Evolutionary conservation across 2,329 filamentous ascomycete genomes (phyloP).

Genomic region (Simplicillium aogashimaense): DNA sequence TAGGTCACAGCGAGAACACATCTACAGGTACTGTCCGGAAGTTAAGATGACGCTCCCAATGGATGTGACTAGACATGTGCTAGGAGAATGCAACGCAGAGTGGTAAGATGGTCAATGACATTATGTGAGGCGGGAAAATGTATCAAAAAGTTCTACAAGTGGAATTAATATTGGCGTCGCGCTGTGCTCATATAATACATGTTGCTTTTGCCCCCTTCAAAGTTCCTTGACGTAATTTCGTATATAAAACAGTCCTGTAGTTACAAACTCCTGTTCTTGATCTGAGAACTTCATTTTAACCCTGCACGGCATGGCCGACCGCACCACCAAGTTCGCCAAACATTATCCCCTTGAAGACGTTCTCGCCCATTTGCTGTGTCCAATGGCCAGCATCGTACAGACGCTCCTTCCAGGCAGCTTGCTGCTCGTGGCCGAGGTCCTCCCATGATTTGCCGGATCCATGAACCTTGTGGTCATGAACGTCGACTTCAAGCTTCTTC

Average conservation of each 20-base stretch:
- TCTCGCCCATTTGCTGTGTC: constrained; percentile 70
- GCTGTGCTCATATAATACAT: no score
- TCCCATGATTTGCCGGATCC: constrained; percentile 58
- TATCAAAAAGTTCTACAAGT: no score
- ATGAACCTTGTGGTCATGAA: constrained; percentile 36
- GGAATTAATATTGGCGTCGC: no score
- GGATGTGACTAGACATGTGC: constrained; percentile 41
- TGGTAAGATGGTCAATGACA: constrained; percentile 4
- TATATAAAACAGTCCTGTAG: no score
- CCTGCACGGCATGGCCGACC: constrained; percentile 42
- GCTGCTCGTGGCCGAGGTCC: constrained; percentile 53
- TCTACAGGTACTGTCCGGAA: constrained; percentile 49
- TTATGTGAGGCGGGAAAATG: no score
- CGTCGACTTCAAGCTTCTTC: constrained; percentile 26
- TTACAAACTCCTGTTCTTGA: no score
- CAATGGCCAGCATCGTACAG: constrained; percentile 65
- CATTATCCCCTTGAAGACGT: constrained; percentile 64
- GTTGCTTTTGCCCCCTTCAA: no score
- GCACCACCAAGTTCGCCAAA: constrained; percentile 63
- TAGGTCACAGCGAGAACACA: constrained; percentile 33
- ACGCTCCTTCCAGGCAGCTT: constrained; percentile 57
- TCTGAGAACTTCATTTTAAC: constrained; percentile 14
- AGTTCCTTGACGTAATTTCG: no score
- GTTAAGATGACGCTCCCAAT: constrained; percentile 47
- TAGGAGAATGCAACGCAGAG: constrained; percentile 30